Base-by-base conservation (phyloP, 106 monocot species). In the Alisma plantagoaquatica region DNA sequence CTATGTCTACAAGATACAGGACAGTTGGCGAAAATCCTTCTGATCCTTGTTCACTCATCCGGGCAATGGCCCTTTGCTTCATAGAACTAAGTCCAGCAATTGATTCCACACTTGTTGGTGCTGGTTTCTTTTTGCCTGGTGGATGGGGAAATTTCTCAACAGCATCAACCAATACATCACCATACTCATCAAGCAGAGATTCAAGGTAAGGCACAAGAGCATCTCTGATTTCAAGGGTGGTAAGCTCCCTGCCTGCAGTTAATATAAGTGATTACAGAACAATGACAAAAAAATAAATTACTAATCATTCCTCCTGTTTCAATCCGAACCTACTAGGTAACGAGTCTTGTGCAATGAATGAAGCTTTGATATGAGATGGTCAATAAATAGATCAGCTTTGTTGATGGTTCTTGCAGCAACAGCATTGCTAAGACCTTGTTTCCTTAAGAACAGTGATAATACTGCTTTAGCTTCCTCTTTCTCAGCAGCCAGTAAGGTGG, bases 391-490 rank as follows among this genome's bases (percentile, higher is more conserved):
- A 27, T 89, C 96, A 7, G 96, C 79, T 68, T 76, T 89, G 32
- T 98, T 98, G 49, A 82, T 82, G 29, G 73, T 78, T 41, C 96
- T 79, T 53, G 85, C 70, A 23, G 96, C 81, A 38, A 82, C 44
- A 8, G 89, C 73, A 69, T 74, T 89, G 62, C 81, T 89, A 58
- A 82, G 72, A 33, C 96, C 96, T 45, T 85, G 84, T 33, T 90
- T 81, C 66, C 73, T 75, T 24, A 98, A 56, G 49, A 89, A 98
- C 63, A 98, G 64, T 38, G 81, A 59, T 18, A 98, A 56, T 22
- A 98, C 73, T 43, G 96, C 96, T 54, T 74, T 98, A 12, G 96
- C 96, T 69, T 98, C 96, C 69, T 98, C 96, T 68, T 71, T 84
- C 55, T 98, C 96, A 38, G 96, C 81, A 32, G 65, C 68, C 60